Conservation (phyloP, 345 rosid genomes). For the Hibiscus mutabilis region DNA sequence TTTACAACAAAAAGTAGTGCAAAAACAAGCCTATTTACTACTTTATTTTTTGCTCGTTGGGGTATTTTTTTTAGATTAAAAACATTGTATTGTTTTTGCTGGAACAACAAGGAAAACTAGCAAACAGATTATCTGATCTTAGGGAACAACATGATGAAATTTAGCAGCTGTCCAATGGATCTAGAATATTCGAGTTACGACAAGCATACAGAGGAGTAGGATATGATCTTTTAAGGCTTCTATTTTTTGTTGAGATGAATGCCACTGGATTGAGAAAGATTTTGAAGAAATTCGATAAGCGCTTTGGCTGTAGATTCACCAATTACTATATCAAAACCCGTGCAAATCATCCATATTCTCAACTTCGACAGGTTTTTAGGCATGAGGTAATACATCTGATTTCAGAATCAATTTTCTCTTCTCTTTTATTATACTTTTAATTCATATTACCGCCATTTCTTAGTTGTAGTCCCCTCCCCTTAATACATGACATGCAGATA, state of each 20-base stretch:
- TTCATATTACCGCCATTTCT: no score
- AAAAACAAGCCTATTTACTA: not conserved
- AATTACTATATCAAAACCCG: not conserved
- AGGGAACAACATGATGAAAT: not conserved
- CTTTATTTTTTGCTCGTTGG: conserved; percentile 4
- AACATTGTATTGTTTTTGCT: not conserved
- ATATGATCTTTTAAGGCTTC: not conserved
- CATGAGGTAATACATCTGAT: not conserved
- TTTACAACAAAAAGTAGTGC: not conserved
- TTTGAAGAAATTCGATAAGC: not conserved
- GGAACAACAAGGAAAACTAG: not conserved
- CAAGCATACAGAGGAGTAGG: not conserved
- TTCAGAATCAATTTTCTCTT: not conserved
- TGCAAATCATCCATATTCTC: not conserved
- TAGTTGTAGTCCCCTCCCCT: no score
- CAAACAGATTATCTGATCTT: not conserved
- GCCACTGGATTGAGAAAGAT: not conserved
- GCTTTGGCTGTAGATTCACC: not conserved
- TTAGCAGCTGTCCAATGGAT: not conserved
- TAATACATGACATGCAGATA: no score
- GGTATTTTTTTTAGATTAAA: not conserved
- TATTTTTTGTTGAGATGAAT: not conserved
- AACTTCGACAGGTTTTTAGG: not conserved
- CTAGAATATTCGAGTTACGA: not conserved
- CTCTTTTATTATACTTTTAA: no score